phyloP scores from a whole-genome alignment of 164 flowering plant genomes.

The Dillenia suffruticosa region DNA sequence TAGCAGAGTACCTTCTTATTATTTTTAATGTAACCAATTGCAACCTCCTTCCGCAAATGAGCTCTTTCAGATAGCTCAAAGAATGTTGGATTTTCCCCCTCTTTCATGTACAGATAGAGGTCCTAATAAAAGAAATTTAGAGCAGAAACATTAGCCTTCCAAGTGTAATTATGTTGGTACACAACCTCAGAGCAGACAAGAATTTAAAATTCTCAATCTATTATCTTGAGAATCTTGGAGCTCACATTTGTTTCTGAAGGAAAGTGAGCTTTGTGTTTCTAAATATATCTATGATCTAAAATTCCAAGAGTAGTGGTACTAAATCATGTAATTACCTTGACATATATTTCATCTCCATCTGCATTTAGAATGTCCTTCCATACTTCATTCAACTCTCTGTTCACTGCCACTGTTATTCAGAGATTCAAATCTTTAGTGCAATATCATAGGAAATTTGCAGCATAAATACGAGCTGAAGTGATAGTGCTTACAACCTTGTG shows the following conservation, averaged over 20 bases:
- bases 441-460: neutral
- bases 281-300: no score
- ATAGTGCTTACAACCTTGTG: slow-evolving; percentile 63
- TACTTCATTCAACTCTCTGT: slow-evolving; percentile 76
- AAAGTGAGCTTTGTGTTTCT: no score
- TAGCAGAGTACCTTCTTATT: slow-evolving; percentile 55
- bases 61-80: slow-evolving; percentile 85
- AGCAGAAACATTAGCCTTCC: neutral
- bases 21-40: slow-evolving; percentile 85
- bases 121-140: slow-evolving; percentile 38
- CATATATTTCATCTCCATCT: slow-evolving; percentile 96
- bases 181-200: no score
- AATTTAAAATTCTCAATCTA: no score
- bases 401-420: slow-evolving; percentile 70
- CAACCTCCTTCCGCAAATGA: slow-evolving; percentile 74
- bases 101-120: slow-evolving; percentile 72
- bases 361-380: slow-evolving; percentile 96
- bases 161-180: no score
- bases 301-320: neutral
- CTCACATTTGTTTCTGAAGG: no score
- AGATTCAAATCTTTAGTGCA: neutral
- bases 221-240: no score
- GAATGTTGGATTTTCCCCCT: slow-evolving; percentile 86
- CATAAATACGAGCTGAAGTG: slow-evolving; percentile 2
- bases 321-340: slow-evolving; percentile 50